phyloP scores from a whole-genome alignment of 768 basidiomycete genomes.

The Phlebiopsis flavidoalba region DNA sequence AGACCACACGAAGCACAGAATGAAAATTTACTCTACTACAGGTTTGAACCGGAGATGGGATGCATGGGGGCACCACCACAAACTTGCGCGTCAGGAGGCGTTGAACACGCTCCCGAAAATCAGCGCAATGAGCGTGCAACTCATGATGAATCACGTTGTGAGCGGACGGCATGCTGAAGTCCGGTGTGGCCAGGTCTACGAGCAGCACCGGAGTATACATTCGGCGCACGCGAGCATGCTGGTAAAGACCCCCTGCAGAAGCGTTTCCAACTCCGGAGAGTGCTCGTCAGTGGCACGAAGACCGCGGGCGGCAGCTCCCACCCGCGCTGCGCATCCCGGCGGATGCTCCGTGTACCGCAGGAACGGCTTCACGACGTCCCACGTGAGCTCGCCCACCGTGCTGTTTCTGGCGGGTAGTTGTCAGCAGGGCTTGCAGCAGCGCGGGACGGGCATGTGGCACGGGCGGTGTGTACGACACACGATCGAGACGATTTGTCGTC shows the following conservation, averaged over 20 bases:
- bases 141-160: slow-evolving; percentile 99
- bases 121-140: slow-evolving; percentile 83
- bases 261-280: not conserved
- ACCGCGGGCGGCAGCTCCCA: slow-evolving; percentile 91
- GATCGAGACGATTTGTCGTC: slow-evolving; percentile 62
- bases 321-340: slow-evolving; percentile 90
- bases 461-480: slow-evolving; percentile 62
- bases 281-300: slow-evolving; percentile 38
- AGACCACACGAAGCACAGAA: no score
- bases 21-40: not conserved
- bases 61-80: slow-evolving; percentile 37
- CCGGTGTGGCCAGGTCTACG: slow-evolving; percentile 94
- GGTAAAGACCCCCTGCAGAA: not conserved
- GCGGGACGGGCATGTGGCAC: slow-evolving; percentile 70
- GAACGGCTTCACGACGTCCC: slow-evolving; percentile 81
- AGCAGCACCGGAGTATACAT: slow-evolving; percentile 82
- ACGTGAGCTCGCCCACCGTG: slow-evolving; percentile 53
- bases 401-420: slow-evolving; percentile 65
- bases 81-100: slow-evolving; percentile 74
- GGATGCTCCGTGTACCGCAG: slow-evolving; percentile 94
- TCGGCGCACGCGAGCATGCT: slow-evolving; percentile 21
- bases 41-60: not conserved
- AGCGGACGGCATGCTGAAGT: slow-evolving; percentile 99
- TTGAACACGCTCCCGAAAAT: slow-evolving; percentile 95
- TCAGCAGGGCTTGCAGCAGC: slow-evolving; percentile 65